Evolutionary conservation across 2,329 filamentous ascomycete genomes (phyloP), one percentile per base, ranked within the genome.

Genomic region (Camptophora hylomeconis): DNA sequence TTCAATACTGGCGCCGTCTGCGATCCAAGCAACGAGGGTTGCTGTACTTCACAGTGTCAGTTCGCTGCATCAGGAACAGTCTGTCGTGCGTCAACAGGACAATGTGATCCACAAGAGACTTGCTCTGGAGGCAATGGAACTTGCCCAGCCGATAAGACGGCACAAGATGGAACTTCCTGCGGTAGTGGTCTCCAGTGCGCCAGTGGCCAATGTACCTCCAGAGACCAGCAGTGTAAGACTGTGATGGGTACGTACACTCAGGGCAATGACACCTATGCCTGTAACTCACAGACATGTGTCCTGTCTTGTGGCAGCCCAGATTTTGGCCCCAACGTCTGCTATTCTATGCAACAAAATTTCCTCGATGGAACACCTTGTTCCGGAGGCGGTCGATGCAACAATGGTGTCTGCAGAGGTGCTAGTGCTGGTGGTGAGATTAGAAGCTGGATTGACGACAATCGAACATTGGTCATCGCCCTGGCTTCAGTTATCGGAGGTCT

Each of bases 141-240:
- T 21, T 98, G 89, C 47, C 89, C 89, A 0, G 48, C 57, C 2
- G 83, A 98, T 51, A 44, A 61, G 28, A 79, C 72, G 41, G 63
- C 73, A 26, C 58, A 70, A 0, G 75, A 95, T 50, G 89, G 74
- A 18, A 61, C 69, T 3, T 56, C 57, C 11, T 98, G 89, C 49
- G 83, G 82, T 18, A 58, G 61, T 28, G 69, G 70, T 2, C 67
- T 95, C 17, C 58, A 70, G 17, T 98, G 89, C 50, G 83, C 89
- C 17, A 86, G 80, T 24, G 89, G 89, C 8, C 87, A 95, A 56
- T 98, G 89, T 55, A 98, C 89, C 3, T 89, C 80, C 30, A 76
- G 89, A 39, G 75, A 94, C 52, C 67, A 76, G 48, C 89, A 98
- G 58, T 98, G 89, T 61, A 75, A 77, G 53, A 78, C 74, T 7